Conservation (phyloP, 768 basidiomycete genomes). For the Suillus discolor region DNA sequence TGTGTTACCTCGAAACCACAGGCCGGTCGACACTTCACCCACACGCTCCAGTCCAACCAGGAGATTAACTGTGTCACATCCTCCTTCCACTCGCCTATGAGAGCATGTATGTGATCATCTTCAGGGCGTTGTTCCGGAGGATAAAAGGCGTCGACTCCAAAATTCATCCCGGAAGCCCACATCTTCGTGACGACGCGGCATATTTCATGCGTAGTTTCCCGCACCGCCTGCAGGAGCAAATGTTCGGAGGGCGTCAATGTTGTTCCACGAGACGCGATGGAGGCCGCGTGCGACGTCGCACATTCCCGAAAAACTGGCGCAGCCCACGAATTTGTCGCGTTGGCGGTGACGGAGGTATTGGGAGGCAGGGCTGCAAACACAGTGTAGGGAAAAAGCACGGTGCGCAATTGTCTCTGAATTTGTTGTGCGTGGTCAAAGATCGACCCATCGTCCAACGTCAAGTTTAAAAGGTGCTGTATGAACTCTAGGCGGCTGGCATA, state of each 20-base stretch:
- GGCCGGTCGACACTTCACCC: slow-evolving; percentile 21
- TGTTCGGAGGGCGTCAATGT: slow-evolving; percentile 14
- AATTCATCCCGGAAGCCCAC: slow-evolving; percentile 20
- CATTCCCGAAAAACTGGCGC: slow-evolving; percentile 14
- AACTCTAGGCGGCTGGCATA: slow-evolving; percentile 45
- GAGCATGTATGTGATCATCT: neutral
- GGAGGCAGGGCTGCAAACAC: slow-evolving; percentile 5
- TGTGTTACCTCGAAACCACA: slow-evolving; percentile 15
- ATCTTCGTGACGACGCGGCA: slow-evolving; percentile 21
- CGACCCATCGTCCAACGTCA: slow-evolving; percentile 14
- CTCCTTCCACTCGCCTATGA: slow-evolving; percentile 14
- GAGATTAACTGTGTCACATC: slow-evolving; percentile 17
- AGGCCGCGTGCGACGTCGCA: slow-evolving; percentile 12
- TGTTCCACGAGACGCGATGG: neutral
- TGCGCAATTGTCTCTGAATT: slow-evolving; percentile 21
- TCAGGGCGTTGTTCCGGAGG: slow-evolving; percentile 6
- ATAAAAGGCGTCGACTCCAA: slow-evolving; percentile 9
- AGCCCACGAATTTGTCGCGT: slow-evolving; percentile 15
- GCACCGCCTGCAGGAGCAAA: slow-evolving; percentile 16
- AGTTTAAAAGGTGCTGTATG: slow-evolving; percentile 38
- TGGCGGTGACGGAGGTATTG: neutral
- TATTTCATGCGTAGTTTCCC: slow-evolving; percentile 20
- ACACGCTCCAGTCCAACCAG: slow-evolving; percentile 27
- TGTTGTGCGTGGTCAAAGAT: slow-evolving; percentile 10
- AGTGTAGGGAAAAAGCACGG: slow-evolving; percentile 17